Evolutionary conservation across 371 early-diverging fungal species (phyloP).

Genomic region (Mucor lusitanicus): DNA sequence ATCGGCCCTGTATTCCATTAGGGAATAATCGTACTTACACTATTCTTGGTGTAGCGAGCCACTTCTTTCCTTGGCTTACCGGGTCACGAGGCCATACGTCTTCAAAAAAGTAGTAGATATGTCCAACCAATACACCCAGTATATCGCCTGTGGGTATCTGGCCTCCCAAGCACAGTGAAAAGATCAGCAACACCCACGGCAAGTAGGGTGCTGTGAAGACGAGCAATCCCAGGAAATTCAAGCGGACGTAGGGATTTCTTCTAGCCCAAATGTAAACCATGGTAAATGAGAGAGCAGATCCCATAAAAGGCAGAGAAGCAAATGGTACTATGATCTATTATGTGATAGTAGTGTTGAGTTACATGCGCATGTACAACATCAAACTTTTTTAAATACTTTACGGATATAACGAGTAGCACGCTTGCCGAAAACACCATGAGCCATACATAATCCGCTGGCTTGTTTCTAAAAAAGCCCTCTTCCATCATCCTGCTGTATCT

Average conservation of each 20-base stretch:
- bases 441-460: constrained; percentile 93
- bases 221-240: constrained; percentile 89
- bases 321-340: constrained; percentile 70
- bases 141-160: constrained; percentile 81
- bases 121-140: constrained; percentile 87
- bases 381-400: constrained; percentile 13
- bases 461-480: constrained; percentile 88
- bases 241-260: constrained; percentile 81
- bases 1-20: background rate
- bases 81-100: constrained; percentile 91
- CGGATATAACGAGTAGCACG: constrained; percentile 54
- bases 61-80: constrained; percentile 58
- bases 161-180: constrained; percentile 72
- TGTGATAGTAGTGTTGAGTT: background rate
- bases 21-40: constrained; percentile 45
- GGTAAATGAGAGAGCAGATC: constrained; percentile 81
- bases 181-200: constrained; percentile 88
- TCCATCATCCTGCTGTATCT: constrained; percentile 93
- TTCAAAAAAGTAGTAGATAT: constrained; percentile 92
- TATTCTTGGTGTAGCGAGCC: constrained; percentile 63
- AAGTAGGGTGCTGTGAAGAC: constrained; percentile 92
- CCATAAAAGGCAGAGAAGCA: constrained; percentile 80
- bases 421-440: constrained; percentile 70
- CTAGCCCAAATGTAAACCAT: constrained; percentile 96
- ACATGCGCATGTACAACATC: constrained; percentile 1